These are phyloP conservation scores for Mesembryanthemum crystallinum DNA, from an alignment of 148 eudicot species.

Conservation along the genomic window DNA sequence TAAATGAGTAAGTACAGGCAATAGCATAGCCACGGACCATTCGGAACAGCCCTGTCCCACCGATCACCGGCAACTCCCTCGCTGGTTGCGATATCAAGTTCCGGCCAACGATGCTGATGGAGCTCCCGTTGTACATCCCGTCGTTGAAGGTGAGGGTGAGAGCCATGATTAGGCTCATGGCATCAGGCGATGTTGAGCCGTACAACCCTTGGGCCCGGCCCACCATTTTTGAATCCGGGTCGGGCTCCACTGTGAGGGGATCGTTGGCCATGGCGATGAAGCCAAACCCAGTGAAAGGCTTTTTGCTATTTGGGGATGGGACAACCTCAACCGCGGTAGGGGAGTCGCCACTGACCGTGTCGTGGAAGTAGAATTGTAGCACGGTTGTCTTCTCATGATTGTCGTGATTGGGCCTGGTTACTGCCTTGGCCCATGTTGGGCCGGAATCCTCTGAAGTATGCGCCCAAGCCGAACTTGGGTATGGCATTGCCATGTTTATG, in stretches of 20 bases:
- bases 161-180: slow-evolving; percentile 21
- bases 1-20: slow-evolving; percentile 22
- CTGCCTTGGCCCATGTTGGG: slow-evolving; percentile 28
- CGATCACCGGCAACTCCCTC: slow-evolving; percentile 45
- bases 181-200: slow-evolving; percentile 16
- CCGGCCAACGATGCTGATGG: slow-evolving; percentile 32
- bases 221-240: slow-evolving; percentile 29
- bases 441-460: not conserved
- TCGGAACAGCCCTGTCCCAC: slow-evolving; percentile 49
- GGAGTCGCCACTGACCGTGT: slow-evolving; percentile 24
- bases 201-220: slow-evolving; percentile 54
- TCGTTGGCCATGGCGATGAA: slow-evolving; percentile 34
- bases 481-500: not conserved
- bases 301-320: slow-evolving; percentile 19
- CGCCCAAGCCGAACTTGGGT: not conserved
- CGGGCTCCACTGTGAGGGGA: slow-evolving; percentile 35
- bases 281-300: slow-evolving; percentile 35
- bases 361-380: slow-evolving; percentile 51
- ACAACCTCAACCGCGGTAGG: slow-evolving; percentile 32
- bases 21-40: slow-evolving; percentile 41
- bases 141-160: slow-evolving; percentile 28
- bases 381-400: slow-evolving; percentile 27
- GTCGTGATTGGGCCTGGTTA: not conserved
- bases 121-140: slow-evolving; percentile 48
- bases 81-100: slow-evolving; percentile 18